A percentile compares a stretch with the other conserved stretches of the same genome.
These are phyloP conservation scores for Beauveria bassiana DNA, from an alignment of 2,329 filamentous ascomycete species.

Conservation along the genomic window DNA sequence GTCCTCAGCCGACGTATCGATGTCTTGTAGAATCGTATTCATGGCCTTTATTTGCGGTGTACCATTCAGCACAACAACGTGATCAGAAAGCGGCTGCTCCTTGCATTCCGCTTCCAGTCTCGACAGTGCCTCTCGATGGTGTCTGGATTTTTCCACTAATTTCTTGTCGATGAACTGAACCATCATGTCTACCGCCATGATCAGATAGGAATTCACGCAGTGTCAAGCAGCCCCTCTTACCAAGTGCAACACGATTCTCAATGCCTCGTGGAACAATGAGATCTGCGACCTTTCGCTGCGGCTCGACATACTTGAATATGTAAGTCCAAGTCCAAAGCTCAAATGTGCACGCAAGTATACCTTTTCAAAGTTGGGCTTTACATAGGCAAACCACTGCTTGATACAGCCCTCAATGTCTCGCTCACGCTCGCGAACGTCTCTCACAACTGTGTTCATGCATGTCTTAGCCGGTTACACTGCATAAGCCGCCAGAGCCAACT, in stretches of 20 bases:
- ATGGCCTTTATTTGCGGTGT: constrained; percentile 80
- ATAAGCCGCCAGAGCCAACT: constrained; percentile 24
- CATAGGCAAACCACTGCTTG: constrained; percentile 95
- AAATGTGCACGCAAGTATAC: constrained; percentile 52
- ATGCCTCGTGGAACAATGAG: constrained; percentile 93
- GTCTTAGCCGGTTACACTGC: constrained; percentile 7
- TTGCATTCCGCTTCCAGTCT: constrained; percentile 66
- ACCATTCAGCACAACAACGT: constrained; percentile 65
- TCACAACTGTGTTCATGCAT: constrained; percentile 49
- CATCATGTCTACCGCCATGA: constrained; percentile 63
- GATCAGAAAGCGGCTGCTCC: constrained; percentile 63
- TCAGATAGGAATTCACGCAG: background rate
- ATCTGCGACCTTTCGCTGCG: constrained; percentile 85
- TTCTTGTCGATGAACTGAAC: constrained; percentile 87
- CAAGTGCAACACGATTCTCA: constrained; percentile 87
- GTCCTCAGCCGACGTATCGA: constrained; percentile 72
- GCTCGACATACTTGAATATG: constrained; percentile 65
- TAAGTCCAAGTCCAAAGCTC: constrained; percentile 53
- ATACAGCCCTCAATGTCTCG: constrained; percentile 92
- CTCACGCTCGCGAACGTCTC: constrained; percentile 83
- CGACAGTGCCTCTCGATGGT: constrained; percentile 72
- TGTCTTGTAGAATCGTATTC: constrained; percentile 82
- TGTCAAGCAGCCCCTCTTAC: constrained; percentile 27
- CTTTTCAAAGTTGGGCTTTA: constrained; percentile 94
- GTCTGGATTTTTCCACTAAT: constrained; percentile 73